phyloP scores from a whole-genome alignment of 129 eudicot genomes.

The Arctium lappa region DNA sequence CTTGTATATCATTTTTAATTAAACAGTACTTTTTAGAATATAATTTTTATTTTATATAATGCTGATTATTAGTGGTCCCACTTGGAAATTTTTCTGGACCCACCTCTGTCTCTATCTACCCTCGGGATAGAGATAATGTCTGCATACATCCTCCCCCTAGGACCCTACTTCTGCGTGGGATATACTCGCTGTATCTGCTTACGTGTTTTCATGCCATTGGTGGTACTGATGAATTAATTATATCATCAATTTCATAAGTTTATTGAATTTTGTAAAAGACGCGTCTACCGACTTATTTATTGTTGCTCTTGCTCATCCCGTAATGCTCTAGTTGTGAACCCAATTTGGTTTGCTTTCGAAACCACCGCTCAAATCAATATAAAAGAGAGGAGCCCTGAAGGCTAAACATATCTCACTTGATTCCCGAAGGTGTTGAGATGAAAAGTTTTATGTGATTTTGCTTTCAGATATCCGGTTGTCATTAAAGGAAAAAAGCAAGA shows the following conservation, averaged over 20 bases:
- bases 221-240: neutral
- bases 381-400: neutral
- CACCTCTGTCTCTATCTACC: neutral
- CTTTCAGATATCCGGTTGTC: neutral
- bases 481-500: neutral
- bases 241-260: neutral
- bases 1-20: neutral
- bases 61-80: neutral
- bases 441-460: constrained; percentile 9
- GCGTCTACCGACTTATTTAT: neutral
- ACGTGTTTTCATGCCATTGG: constrained; percentile 12
- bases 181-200: too few species aligned
- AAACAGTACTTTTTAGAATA: neutral
- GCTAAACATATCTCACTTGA: neutral
- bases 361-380: neutral
- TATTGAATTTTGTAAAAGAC: neutral
- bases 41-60: neutral
- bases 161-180: neutral
- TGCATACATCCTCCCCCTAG: neutral
- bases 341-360: neutral
- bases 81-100: neutral
- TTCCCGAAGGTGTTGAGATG: neutral
- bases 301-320: neutral
- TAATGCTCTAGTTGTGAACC: constrained; percentile 1
- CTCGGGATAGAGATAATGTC: neutral